phyloP scores from a whole-genome alignment of 257 asterid genomes.

The Solanum phureja region DNA sequence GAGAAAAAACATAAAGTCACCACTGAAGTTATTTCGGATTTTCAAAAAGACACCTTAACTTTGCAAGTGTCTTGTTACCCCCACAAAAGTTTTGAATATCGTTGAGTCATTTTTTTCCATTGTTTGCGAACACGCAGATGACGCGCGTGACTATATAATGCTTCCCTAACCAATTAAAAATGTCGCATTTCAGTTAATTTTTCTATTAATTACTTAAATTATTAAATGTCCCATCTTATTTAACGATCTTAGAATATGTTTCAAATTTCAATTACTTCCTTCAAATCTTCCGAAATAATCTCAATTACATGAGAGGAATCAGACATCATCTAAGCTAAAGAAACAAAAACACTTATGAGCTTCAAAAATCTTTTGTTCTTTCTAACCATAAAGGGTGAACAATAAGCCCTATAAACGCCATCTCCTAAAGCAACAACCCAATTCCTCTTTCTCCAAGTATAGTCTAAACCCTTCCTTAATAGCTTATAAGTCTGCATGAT shows the following conservation, averaged over 20 bases:
- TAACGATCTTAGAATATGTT: slow-evolving; percentile 45
- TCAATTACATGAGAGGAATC: slow-evolving; percentile 53
- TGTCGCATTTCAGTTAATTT: no score
- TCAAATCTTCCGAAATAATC: slow-evolving; percentile 45
- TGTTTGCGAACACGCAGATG: no score
- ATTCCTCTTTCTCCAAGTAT: slow-evolving; percentile 26
- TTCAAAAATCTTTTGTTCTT: slow-evolving; percentile 37
- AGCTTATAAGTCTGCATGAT: slow-evolving; percentile 27
- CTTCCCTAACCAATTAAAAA: no score
- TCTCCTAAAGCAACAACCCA: slow-evolving; percentile 24
- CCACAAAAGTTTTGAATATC: no score
- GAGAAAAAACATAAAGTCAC: no score
- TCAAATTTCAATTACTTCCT: slow-evolving; percentile 44
- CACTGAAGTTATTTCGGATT: no score
- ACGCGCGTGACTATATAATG: no score
- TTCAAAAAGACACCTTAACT: no score
- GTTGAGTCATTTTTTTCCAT: no score
- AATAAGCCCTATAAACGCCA: slow-evolving; percentile 36
- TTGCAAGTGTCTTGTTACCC: no score
- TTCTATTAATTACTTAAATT: no score
- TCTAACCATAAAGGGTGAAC: slow-evolving; percentile 36
- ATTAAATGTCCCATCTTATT: slow-evolving; percentile 4
- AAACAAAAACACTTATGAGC: slow-evolving; percentile 24
- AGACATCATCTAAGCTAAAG: slow-evolving; percentile 44
- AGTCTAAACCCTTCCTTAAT: slow-evolving; percentile 18